phyloP scores from a whole-genome alignment of 805 yeast species.

The Grigorovia humatica region DNA sequence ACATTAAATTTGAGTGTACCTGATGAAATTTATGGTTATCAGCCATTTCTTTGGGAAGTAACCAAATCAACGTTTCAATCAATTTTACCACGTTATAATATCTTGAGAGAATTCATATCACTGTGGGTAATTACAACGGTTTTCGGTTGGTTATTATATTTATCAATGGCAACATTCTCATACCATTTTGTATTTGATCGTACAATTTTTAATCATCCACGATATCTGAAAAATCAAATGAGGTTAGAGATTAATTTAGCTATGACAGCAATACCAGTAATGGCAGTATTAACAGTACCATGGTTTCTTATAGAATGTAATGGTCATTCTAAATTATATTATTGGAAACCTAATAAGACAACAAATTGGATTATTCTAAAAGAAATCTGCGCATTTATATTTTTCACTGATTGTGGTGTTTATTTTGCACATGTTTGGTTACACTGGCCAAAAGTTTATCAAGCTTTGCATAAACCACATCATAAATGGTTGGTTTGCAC shows the following conservation, averaged over 20 bases:
- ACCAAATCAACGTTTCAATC: slow-evolving; percentile 54
- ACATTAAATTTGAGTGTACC: neutral
- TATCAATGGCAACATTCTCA: slow-evolving; percentile 64
- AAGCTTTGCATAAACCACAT: slow-evolving; percentile 86
- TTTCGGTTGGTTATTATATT: slow-evolving; percentile 81
- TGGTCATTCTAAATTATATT: slow-evolving; percentile 75
- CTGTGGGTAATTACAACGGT: slow-evolving; percentile 59
- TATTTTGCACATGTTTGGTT: slow-evolving; percentile 86
- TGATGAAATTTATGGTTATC: slow-evolving; percentile 46
- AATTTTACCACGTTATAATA: slow-evolving; percentile 57
- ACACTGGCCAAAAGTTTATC: slow-evolving; percentile 89
- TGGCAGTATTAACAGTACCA: slow-evolving; percentile 82
- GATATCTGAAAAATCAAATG: slow-evolving; percentile 91
- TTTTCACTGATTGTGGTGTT: slow-evolving; percentile 91
- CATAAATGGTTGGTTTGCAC: slow-evolving; percentile 99
- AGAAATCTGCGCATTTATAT: slow-evolving; percentile 70
- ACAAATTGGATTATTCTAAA: slow-evolving; percentile 44
- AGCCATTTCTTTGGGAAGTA: slow-evolving; percentile 49
- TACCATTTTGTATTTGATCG: slow-evolving; percentile 76
- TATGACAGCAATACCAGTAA: slow-evolving; percentile 68
- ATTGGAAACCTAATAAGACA: slow-evolving; percentile 51
- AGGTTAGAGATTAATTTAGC: slow-evolving; percentile 74
- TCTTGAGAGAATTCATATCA: slow-evolving; percentile 60
- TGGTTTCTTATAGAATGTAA: slow-evolving; percentile 79
- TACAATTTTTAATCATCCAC: slow-evolving; percentile 87